Base-by-base conservation (phyloP, 1,284 basidiomycete species). In the Pyrrhoderma lamaoense region DNA sequence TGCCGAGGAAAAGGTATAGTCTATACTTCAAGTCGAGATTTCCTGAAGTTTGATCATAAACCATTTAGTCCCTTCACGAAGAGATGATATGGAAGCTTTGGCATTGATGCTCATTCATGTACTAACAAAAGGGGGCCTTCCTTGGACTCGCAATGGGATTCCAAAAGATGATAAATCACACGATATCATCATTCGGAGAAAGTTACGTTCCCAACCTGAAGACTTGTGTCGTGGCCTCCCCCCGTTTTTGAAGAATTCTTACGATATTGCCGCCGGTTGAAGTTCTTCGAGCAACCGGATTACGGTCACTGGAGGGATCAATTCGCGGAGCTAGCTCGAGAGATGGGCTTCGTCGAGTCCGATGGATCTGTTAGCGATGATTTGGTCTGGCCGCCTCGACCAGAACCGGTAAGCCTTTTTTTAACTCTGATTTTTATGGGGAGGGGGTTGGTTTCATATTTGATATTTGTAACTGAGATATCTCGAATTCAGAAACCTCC, bases 101-200 rank as follows among this genome's bases (percentile, higher is more conserved):
- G 83, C 82, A 2, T 70, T 88, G 35, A 85, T 88, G 82, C 71
- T 88, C 52, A 83, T 88, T 53, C 85, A 88, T 61, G 71, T 88
- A 16, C 70, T 88, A 39, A 88, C 80, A 2, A 83, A 85, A 1
- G 73, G 76, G n/a, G 85, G 85, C 3, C 74, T 88, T 27, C 68
- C 76, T 16, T 88, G 85, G 85, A 87, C 83, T 35, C 74, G 85
- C 13, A 82, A 84, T 54, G 85, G 85, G 9, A 74, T 88, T 4
- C 85, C 85, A 3, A 83, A 81, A 59, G 79, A 78, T 8, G 75
- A 80, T 16, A 70, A 68, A 11, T 78, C 77, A 11, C 84, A 87
- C 62, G 69, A 73, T 36, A 70, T 70, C 1, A 65, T 88, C 23
- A 86, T 81, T 50, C 72, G 71, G 18, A 76, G 76, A 55, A 88